These are phyloP conservation scores for Lasiosphaeris hirsuta DNA, from an alignment of 495 filamentous ascomycete genomes.

Conservation along the genomic window DNA sequence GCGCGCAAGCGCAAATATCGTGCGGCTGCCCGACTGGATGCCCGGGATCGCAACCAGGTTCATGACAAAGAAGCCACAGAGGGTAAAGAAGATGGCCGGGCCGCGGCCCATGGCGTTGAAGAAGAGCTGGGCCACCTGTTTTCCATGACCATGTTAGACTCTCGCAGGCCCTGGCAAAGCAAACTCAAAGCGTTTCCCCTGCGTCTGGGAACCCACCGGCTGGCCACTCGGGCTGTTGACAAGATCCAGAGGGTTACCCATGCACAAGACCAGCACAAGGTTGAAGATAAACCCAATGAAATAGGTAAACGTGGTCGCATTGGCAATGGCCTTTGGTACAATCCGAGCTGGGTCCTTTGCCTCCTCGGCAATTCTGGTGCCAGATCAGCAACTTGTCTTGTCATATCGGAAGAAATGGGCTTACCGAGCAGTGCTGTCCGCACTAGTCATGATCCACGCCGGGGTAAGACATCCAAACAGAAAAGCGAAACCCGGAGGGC, in stretches of 20 bases:
- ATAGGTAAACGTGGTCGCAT: slow-evolving; percentile 60
- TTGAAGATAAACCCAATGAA: slow-evolving; percentile 59
- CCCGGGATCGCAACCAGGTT: slow-evolving; percentile 61
- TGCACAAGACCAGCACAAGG: slow-evolving; percentile 60
- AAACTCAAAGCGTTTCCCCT: no score
- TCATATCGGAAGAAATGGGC: neutral
- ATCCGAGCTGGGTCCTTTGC: slow-evolving; percentile 56
- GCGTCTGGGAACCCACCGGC: slow-evolving; percentile 34
- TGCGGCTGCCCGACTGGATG: slow-evolving; percentile 59
- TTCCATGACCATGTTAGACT: neutral
- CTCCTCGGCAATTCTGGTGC: slow-evolving; percentile 54
- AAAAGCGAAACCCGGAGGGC: slow-evolving; percentile 61
- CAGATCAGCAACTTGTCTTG: neutral
- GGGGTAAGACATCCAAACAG: slow-evolving; percentile 68
- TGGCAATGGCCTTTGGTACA: slow-evolving; percentile 58
- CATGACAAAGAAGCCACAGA: slow-evolving; percentile 56
- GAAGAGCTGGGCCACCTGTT: slow-evolving; percentile 57
- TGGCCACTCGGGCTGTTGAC: slow-evolving; percentile 48
- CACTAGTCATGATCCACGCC: slow-evolving; percentile 58
- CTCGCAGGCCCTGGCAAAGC: neutral
- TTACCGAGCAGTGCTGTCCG: slow-evolving; percentile 32
- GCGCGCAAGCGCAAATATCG: slow-evolving; percentile 60
- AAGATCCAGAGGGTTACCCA: slow-evolving; percentile 50
- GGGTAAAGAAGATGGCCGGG: slow-evolving; percentile 59
- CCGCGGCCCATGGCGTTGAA: slow-evolving; percentile 56